Evolutionary conservation across 352 stramenopile species (phyloP), one percentile per base, ranked within the genome.

Genomic region (Stephanocyclus meneghinianus): DNA sequence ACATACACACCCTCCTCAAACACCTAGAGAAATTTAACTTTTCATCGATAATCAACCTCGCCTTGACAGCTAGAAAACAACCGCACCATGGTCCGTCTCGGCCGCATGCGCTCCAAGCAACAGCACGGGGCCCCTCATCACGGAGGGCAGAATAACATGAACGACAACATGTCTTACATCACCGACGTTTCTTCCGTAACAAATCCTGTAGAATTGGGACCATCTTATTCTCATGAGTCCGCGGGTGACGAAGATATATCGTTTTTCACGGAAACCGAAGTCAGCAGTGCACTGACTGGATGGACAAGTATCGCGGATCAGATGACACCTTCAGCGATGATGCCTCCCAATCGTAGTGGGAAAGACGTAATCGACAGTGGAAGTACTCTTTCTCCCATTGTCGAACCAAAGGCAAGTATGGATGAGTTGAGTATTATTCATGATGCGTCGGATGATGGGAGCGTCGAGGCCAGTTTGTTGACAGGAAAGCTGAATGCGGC

Each of bases 111-210:
- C n/a, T 56, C 66, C 37, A 74, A 65, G 55, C 47, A 62, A 18
- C 30, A n/a, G 5, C 51, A 30, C 8, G 26, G 29, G 32, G 5
- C 42, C 11, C 60, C 11, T 44, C 44, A 68, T 21, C 4, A 40
- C 18, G 13, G n/a, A 50, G 7, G 11, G 8, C 57, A 21, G 15
- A 51, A 26, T 3, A 59, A 26, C 50, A 59, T 26, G 26, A 59
- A 60, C 32, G 65, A 73, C 21, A 48, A 61, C 66, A 65, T 57
- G 21, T 83, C 75, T 26, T 83, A 81, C 53, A 45, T 83, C 21
- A 83, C 75, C 10, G 75, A 83, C 32, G 76, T 70, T n/a, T 83
- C 75, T 7, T 78, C 68, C 16, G 63, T 83, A 40, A 83, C 75
- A 9, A 77, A 73, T 57, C 68, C 75, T 37, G n/a, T 51, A 21